A percentile compares a stretch with the other conserved stretches of the same genome.
phyloP scores from a whole-genome alignment of 208 protist species.

The Crithidia fasciculata region DNA sequence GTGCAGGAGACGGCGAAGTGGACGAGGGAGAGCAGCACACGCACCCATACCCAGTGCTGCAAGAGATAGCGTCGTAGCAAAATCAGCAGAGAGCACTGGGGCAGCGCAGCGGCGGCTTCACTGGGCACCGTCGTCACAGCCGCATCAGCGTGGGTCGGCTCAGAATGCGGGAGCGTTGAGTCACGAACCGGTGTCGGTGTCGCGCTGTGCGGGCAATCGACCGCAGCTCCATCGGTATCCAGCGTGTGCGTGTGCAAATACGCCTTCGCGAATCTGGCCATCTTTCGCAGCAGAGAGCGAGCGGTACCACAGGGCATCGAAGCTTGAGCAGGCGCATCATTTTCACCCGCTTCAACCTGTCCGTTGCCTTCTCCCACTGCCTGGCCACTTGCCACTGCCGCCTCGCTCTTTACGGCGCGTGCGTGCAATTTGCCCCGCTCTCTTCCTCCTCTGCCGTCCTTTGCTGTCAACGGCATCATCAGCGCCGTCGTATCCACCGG shows the following conservation, averaged over 20 bases:
- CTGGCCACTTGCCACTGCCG: not conserved
- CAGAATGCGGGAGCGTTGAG: not conserved
- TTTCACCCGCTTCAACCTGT: not conserved
- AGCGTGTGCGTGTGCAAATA: slow-evolving; percentile 10
- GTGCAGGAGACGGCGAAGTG: slow-evolving; percentile 54
- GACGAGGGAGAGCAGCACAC: slow-evolving; percentile 39
- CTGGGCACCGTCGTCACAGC: not conserved
- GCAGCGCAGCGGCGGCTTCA: not conserved
- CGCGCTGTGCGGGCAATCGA: not conserved
- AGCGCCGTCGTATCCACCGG: slow-evolving; percentile 7
- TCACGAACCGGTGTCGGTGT: not conserved
- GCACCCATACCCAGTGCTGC: slow-evolving; percentile 37
- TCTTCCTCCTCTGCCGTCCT: not conserved
- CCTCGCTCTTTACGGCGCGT: not conserved
- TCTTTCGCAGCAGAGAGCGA: not conserved
- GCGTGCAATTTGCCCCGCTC: not conserved
- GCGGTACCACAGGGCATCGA: no score
- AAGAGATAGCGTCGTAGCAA: slow-evolving; percentile 25
- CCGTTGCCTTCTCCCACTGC: not conserved
- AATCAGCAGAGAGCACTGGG: not conserved
- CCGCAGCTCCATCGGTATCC: not conserved
- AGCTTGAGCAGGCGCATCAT: not conserved
- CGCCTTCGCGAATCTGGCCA: not conserved
- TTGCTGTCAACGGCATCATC: not conserved
- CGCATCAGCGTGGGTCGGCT: not conserved